Conservation (phyloP, 352 stramenopile species). For the Thalassiosira exigua region DNA sequence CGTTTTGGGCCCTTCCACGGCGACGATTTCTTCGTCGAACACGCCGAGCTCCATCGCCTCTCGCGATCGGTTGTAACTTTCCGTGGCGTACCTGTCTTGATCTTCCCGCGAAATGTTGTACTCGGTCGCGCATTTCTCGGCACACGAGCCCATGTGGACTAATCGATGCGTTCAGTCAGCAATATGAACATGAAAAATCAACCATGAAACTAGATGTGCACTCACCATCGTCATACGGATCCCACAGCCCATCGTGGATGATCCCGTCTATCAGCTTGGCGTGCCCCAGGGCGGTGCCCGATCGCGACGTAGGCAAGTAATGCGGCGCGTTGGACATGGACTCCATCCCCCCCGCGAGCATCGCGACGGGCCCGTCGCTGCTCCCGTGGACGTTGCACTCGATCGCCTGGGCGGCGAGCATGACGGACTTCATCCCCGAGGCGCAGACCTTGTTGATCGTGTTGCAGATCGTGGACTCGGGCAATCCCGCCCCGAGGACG, state of each 20-base stretch:
- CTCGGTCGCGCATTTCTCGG: conserved; percentile 92
- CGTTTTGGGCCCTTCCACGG: conserved; percentile 87
- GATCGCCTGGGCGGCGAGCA: conserved; percentile 82
- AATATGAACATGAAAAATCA: conserved; percentile 43
- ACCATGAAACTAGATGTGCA: neutral
- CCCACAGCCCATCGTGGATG: conserved; percentile 96
- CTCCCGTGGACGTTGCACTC: conserved; percentile 26
- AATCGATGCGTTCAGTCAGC: neutral
- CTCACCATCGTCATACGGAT: conserved; percentile 93
- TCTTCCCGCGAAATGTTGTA: conserved; percentile 92
- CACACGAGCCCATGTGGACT: conserved; percentile 95
- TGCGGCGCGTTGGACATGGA: conserved; percentile 98
- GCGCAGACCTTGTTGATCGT: conserved; percentile 99
- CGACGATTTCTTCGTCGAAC: conserved; percentile 88
- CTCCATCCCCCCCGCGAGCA: conserved; percentile 95
- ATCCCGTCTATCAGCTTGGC: conserved; percentile 91
- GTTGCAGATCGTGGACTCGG: conserved; percentile 92
- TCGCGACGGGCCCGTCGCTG: conserved; percentile 59
- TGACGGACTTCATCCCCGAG: conserved; percentile 87
- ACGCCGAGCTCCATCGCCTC: conserved; percentile 71
- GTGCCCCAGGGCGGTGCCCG: conserved; percentile 90
- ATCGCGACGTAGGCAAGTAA: conserved; percentile 92
- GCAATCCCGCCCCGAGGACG: conserved; percentile 85
- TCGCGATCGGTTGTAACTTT: conserved; percentile 91
- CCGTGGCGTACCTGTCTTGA: conserved; percentile 94